Percentiles rank a stretch among this genome's conserved stretches.
phyloP scores from a whole-genome alignment of 176 grass and related monocot species.

The Puccinellia tenuiflora region DNA sequence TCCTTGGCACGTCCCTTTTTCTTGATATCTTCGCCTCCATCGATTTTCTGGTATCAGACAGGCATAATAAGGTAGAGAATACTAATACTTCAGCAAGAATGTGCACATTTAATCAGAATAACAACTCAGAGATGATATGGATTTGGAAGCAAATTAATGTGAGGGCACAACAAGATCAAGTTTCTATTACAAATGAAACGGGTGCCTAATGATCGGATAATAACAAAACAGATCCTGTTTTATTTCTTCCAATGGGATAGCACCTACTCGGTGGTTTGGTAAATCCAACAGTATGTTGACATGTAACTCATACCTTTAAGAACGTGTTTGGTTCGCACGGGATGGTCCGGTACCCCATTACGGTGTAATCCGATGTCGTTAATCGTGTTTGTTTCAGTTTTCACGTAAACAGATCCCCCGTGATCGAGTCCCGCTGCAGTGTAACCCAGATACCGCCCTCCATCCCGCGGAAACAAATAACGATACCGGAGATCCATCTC shows the following conservation, averaged over 20 bases:
- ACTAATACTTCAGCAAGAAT: conserved; percentile 3
- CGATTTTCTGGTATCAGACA: conserved; percentile 66
- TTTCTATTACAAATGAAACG: no score
- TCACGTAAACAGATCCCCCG: no score
- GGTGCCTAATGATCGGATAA: no score
- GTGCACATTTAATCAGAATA: background rate
- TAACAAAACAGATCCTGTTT: background rate
- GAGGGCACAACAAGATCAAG: background rate
- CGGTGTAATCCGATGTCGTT: no score
- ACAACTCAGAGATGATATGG: background rate
- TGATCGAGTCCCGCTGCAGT: no score
- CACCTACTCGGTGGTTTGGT: background rate
- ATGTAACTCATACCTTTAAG: background rate
- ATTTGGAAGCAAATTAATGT: conserved; percentile 12
- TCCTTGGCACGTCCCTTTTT: conserved; percentile 76
- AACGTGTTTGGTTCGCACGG: no score
- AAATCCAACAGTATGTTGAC: background rate
- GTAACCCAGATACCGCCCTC: no score
- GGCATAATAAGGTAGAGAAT: background rate
- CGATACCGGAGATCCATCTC: no score
- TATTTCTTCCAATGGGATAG: background rate
- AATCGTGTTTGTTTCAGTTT: no score
- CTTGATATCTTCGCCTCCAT: conserved; percentile 64
- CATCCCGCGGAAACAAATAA: no score
- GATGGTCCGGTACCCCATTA: no score